Percentiles rank a stretch among this genome's conserved stretches.
Evolutionary conservation across 495 filamentous ascomycete species (phyloP).

Genomic region (Alectoria sarmentosa): DNA sequence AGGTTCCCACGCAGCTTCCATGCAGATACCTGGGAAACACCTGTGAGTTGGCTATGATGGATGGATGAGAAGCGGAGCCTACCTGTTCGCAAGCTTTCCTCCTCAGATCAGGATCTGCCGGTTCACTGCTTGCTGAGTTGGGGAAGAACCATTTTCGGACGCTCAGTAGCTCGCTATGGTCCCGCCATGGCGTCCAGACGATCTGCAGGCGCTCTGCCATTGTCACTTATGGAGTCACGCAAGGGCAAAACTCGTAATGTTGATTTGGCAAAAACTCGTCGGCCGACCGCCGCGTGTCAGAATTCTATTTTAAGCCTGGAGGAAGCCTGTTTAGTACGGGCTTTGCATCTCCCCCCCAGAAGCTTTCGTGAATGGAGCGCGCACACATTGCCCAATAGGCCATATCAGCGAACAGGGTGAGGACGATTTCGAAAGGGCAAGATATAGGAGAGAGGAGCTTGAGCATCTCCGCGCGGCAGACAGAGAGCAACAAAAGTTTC

Average conservation of each 20-base stretch:
- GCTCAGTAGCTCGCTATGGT: slow-evolving; percentile 53
- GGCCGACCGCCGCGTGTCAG: not conserved
- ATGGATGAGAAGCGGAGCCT: slow-evolving; percentile 20
- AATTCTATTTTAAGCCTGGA: not conserved
- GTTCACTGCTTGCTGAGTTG: slow-evolving; percentile 30
- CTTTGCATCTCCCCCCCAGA: too few species aligned
- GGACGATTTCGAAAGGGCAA: too few species aligned
- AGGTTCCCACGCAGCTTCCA: slow-evolving; percentile 66
- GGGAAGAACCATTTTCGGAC: slow-evolving; percentile 65
- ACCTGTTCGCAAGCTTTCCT: slow-evolving; percentile 42
- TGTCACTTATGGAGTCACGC: not conserved
- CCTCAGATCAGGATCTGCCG: slow-evolving; percentile 31
- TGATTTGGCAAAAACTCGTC: not conserved
- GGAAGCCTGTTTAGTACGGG: too few species aligned
- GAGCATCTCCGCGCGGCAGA: too few species aligned
- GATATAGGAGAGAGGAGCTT: too few species aligned
- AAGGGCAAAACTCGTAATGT: not conserved
- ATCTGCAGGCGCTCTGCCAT: slow-evolving; percentile 41
- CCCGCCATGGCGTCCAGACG: slow-evolving; percentile 73
- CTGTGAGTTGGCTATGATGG: not conserved
- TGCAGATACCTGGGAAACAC: slow-evolving; percentile 36
- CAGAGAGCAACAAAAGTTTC: too few species aligned
- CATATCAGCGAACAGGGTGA: too few species aligned
- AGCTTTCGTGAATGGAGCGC: too few species aligned
- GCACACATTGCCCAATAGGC: too few species aligned